These are phyloP conservation scores for Medicago lupulina DNA, from an alignment of 306 rosid species.

Conservation along the genomic window DNA sequence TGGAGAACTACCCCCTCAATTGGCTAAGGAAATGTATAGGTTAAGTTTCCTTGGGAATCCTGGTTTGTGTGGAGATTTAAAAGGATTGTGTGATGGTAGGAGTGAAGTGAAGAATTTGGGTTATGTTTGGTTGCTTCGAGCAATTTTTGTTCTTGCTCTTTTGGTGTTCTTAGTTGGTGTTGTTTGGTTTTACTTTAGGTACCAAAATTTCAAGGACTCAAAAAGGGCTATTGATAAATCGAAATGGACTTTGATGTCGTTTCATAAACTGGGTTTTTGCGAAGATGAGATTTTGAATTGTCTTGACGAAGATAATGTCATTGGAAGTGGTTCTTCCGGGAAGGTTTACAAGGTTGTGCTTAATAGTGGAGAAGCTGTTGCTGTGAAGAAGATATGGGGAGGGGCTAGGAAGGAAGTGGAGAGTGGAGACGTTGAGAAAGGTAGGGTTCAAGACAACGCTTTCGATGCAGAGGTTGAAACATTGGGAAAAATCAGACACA, in stretches of 20 bases:
- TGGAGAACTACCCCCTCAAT: slow-evolving; percentile 75
- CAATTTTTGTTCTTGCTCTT: slow-evolving; percentile 61
- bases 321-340: slow-evolving; percentile 88
- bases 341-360: slow-evolving; percentile 91
- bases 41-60: slow-evolving; percentile 84
- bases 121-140: slow-evolving; percentile 70
- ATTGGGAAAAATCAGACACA: slow-evolving; percentile 89
- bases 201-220: slow-evolving; percentile 64
- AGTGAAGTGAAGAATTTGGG: slow-evolving; percentile 49
- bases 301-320: slow-evolving; percentile 88
- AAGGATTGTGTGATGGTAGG: slow-evolving; percentile 57
- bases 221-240: slow-evolving; percentile 66
- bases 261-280: slow-evolving; percentile 84
- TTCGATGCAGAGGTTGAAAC: slow-evolving; percentile 93
- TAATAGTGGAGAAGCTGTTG: slow-evolving; percentile 72
- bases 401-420: slow-evolving; percentile 53
- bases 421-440: slow-evolving; percentile 68
- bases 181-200: slow-evolving; percentile 76
- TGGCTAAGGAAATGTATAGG: slow-evolving; percentile 64
- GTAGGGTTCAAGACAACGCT: slow-evolving; percentile 61
- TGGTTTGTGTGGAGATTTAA: slow-evolving; percentile 70
- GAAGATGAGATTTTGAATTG: slow-evolving; percentile 84
- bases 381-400: slow-evolving; percentile 93
- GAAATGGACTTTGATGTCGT: slow-evolving; percentile 87
- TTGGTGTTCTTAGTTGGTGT: slow-evolving; percentile 70